Percentiles rank a stretch among this genome's conserved stretches.
Evolutionary conservation across 345 rosid species (phyloP).

Genomic region (Eucalyptus guilfoylei): DNA sequence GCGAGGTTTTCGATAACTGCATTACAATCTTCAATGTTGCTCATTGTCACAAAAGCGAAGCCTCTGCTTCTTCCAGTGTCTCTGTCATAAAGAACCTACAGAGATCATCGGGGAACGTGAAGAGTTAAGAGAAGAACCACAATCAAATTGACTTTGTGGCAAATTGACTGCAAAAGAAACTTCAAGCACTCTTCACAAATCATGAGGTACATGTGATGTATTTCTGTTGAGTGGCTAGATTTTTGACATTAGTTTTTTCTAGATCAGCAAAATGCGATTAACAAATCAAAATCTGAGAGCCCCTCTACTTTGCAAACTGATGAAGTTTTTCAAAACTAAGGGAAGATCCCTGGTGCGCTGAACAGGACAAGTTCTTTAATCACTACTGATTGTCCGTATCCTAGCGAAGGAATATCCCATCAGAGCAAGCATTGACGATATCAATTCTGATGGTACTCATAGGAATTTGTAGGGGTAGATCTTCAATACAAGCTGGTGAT

Average conservation of each 20-base stretch:
- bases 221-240: background rate
- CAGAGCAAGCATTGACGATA: background rate
- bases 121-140: background rate
- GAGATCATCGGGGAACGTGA: background rate
- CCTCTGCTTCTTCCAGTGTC: conserved; percentile 83
- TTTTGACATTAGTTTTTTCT: background rate
- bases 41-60: conserved; percentile 89
- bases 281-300: background rate
- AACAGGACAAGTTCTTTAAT: background rate
- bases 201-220: background rate
- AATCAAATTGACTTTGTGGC: background rate
- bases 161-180: background rate
- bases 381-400: background rate
- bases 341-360: background rate
- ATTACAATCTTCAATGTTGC: conserved; percentile 68
- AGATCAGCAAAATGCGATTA: background rate
- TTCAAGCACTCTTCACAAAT: background rate
- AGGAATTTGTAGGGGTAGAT: background rate
- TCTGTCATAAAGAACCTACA: conserved; percentile 73
- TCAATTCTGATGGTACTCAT: background rate
- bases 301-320: background rate
- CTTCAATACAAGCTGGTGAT: background rate
- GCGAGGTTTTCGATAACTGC: conserved; percentile 63
- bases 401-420: background rate
- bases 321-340: background rate